Evolutionary conservation across 2,329 filamentous ascomycete genomes (phyloP).

Genomic region (Xylariales sp.): DNA sequence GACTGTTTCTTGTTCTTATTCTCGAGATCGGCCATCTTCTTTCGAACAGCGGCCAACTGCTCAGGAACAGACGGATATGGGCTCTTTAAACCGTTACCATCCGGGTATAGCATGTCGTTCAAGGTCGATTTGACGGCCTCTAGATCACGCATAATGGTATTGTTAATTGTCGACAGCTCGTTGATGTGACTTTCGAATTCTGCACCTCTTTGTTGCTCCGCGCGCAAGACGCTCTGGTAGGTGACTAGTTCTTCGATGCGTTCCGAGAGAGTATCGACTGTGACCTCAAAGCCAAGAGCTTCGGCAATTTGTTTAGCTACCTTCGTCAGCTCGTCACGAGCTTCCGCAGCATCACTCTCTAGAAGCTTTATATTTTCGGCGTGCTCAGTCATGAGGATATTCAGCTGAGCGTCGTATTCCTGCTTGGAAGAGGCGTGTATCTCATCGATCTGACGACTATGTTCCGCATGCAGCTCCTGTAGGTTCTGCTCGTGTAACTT

Average conservation of each 20-base stretch:
- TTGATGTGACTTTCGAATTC: conserved; percentile 67
- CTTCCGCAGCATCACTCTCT: conserved; percentile 71
- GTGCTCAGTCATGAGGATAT: conserved; percentile 70
- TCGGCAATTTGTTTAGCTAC: conserved; percentile 72
- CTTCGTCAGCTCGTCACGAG: conserved; percentile 73
- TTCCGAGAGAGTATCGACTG: conserved; percentile 74
- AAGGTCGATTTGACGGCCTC: conserved; percentile 68
- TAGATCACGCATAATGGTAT: conserved; percentile 70
- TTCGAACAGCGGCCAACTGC: conserved; percentile 71
- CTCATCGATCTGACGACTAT: conserved; percentile 62
- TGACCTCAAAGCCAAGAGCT: conserved; percentile 71
- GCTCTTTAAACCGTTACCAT: conserved; percentile 57
- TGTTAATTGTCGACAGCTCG: conserved; percentile 68
- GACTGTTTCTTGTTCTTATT: conserved; percentile 88
- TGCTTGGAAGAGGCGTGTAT: conserved; percentile 62
- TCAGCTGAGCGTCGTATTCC: conserved; percentile 68
- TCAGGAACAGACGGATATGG: conserved; percentile 63
- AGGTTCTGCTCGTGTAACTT: conserved; percentile 65
- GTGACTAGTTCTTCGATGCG: conserved; percentile 68
- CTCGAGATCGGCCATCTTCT: conserved; percentile 72
- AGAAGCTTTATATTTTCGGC: conserved; percentile 66
- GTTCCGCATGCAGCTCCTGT: conserved; percentile 60
- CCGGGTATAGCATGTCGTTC: conserved; percentile 64
- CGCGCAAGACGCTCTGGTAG: conserved; percentile 68
- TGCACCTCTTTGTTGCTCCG: conserved; percentile 68